Evolutionary conservation across 306 rosid genomes (phyloP).

Genomic region (Senna tora): DNA sequence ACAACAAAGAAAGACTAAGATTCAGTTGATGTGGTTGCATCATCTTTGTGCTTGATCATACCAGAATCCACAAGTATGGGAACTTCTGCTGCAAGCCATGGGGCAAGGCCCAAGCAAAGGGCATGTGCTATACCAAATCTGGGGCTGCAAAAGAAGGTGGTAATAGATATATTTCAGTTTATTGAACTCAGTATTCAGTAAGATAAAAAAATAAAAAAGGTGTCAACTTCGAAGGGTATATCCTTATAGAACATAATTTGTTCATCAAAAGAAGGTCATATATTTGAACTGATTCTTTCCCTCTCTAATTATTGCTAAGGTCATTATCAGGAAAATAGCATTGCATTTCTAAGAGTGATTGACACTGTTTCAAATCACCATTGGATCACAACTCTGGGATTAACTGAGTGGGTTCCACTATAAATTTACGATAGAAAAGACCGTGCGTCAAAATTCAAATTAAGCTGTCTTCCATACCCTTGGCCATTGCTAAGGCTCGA

Average conservation of each 20-base stretch:
- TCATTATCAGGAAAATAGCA: not conserved
- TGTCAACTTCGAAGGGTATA: not conserved
- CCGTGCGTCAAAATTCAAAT: not conserved
- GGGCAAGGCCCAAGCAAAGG: constrained; percentile 98
- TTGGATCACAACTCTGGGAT: not conserved
- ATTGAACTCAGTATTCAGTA: constrained; percentile 35
- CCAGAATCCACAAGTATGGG: constrained; percentile 99
- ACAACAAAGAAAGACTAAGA: constrained; percentile 51
- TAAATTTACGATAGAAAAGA: constrained; percentile 21
- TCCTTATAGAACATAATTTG: not conserved
- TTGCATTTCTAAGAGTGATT: constrained; percentile 3
- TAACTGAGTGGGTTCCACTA: not conserved
- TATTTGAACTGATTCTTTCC: not conserved
- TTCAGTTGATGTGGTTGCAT: constrained; percentile 74
- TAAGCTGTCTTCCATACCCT: constrained; percentile 8
- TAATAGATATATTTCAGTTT: constrained; percentile 24
- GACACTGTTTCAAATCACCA: constrained; percentile 17
- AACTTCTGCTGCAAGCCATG: constrained; percentile 98
- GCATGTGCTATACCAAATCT: constrained; percentile 98
- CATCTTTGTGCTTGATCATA: constrained; percentile 97
- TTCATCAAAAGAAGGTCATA: not conserved
- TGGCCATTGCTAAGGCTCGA: not conserved
- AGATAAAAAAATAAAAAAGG: not conserved
- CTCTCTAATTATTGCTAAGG: not conserved
- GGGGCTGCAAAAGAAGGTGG: constrained; percentile 67